Evolutionary conservation across 306 rosid species (phyloP).

Genomic region (Glycyrrhiza uralensis): DNA sequence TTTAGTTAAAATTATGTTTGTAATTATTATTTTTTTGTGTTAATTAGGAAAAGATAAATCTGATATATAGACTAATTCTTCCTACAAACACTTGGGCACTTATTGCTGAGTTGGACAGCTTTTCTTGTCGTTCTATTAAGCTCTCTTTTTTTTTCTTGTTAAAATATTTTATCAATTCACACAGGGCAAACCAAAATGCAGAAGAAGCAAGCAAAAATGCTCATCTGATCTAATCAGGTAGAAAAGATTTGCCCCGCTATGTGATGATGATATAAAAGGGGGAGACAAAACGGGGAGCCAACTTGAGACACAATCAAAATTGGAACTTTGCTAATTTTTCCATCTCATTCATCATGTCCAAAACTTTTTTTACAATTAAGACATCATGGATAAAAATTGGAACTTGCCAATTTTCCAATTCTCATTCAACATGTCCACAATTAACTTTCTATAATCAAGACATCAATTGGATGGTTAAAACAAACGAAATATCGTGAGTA

Average conservation of each 20-base stretch:
- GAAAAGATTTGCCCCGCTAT: background rate
- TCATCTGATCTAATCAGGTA: background rate
- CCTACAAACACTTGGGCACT: no score
- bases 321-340: background rate
- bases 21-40: no score
- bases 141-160: background rate
- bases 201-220: background rate
- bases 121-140: no score
- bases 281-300: background rate
- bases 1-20: no score
- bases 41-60: no score
- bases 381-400: background rate
- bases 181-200: background rate
- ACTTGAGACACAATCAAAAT: no score
- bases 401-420: background rate
- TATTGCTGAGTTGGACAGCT: no score
- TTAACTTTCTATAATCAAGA: background rate
- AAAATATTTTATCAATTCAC: background rate
- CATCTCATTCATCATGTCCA: background rate
- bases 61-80: no score
- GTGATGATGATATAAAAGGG: background rate
- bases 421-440: background rate
- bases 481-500: background rate
- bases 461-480: background rate
- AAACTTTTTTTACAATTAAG: background rate